Percentiles rank a stretch among this genome's conserved stretches.
These are phyloP conservation scores for Fusarium beomiforme DNA, from an alignment of 2,329 filamentous ascomycete genomes.

Conservation along the genomic window DNA sequence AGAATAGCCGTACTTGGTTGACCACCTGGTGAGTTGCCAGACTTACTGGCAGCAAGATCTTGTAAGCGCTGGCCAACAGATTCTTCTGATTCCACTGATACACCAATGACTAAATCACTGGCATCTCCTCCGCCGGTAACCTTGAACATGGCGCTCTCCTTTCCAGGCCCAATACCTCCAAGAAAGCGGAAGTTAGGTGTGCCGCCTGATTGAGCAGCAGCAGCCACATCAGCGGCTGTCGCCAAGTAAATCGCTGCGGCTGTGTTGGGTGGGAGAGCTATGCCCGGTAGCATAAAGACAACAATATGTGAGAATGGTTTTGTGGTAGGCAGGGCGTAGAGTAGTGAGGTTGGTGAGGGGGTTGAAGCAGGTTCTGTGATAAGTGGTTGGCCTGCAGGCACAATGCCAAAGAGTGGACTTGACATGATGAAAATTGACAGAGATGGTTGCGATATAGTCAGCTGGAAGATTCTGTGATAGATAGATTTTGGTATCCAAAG, in stretches of 20 bases:
- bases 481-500: neutral
- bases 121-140: conserved; percentile 57
- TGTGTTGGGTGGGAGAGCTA: conserved; percentile 75
- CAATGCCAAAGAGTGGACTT: conserved; percentile 64
- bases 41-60: conserved; percentile 57
- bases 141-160: conserved; percentile 92
- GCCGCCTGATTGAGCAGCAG: conserved; percentile 52
- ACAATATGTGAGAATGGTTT: conserved; percentile 81
- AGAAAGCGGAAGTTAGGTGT: conserved; percentile 79
- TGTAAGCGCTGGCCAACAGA: conserved; percentile 77
- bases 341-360: conserved; percentile 64
- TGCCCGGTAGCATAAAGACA: conserved; percentile 86
- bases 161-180: conserved; percentile 88
- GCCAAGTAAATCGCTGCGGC: conserved; percentile 91
- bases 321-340: conserved; percentile 61
- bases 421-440: neutral
- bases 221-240: conserved; percentile 57
- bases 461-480: neutral
- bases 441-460: neutral
- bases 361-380: conserved; percentile 64
- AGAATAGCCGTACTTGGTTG: conserved; percentile 77
- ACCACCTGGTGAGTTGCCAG: conserved; percentile 37
- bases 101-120: conserved; percentile 75
- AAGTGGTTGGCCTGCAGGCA: conserved; percentile 68
- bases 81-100: conserved; percentile 80